These are phyloP conservation scores for Phaeosphaeriaceae sp. DNA, from an alignment of 2,329 filamentous ascomycete species.

Conservation along the genomic window DNA sequence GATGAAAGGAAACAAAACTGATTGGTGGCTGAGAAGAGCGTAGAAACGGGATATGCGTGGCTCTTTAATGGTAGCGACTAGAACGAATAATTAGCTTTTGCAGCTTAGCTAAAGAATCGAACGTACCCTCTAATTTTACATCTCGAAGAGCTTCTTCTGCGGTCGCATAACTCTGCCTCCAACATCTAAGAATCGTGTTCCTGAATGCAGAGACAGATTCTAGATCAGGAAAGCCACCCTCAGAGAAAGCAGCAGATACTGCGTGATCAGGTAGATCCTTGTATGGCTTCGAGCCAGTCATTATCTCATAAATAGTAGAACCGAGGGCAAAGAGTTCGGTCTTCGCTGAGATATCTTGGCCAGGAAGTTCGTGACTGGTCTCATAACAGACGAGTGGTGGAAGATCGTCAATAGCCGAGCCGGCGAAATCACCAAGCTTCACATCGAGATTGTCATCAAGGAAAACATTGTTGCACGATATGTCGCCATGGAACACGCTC, in stretches of 20 bases:
- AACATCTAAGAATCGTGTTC: too few relatives aligned
- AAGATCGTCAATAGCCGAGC: constrained; percentile 37
- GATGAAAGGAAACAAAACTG: too few relatives aligned
- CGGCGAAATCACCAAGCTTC: constrained; percentile 48
- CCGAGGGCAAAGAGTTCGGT: constrained; percentile 46
- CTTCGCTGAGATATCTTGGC: constrained; percentile 17
- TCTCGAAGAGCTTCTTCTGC: too few relatives aligned
- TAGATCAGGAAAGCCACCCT: too few relatives aligned
- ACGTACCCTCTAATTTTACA: constrained; percentile 7
- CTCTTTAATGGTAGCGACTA: constrained; percentile 14
- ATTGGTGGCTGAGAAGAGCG: too few relatives aligned
- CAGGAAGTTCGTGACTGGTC: constrained; percentile 17
- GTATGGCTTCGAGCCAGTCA: constrained; percentile 42
- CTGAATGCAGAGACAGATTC: too few relatives aligned
- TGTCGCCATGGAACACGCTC: constrained; percentile 49
- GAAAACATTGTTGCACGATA: constrained; percentile 50
- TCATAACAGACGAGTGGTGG: constrained; percentile 20
- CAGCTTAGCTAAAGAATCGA: constrained; percentile 11
- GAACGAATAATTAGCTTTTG: constrained; percentile 4
- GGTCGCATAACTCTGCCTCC: too few relatives aligned
- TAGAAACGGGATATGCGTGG: constrained; percentile 4
- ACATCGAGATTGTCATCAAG: constrained; percentile 45
- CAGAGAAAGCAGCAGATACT: constrained; percentile 21
- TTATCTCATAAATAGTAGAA: constrained; percentile 45
- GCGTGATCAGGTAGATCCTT: constrained; percentile 35